phyloP scores from a whole-genome alignment of 768 basidiomycete genomes.

The Lentinula guzmanii region DNA sequence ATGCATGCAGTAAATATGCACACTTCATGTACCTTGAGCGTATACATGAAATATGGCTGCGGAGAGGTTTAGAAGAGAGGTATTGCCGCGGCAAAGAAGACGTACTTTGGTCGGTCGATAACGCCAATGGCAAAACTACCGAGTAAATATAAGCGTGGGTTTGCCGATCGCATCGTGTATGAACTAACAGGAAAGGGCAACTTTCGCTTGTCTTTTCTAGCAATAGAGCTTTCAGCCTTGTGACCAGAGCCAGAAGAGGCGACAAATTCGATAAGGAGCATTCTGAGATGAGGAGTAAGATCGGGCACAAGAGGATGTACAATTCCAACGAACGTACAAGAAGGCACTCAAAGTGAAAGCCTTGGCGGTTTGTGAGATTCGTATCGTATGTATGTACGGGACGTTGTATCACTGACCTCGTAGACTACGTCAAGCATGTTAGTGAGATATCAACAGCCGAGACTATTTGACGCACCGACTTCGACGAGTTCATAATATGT shows the following conservation, averaged over 20 bases:
- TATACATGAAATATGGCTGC: constrained; percentile 74
- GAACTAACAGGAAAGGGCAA: constrained; percentile 57
- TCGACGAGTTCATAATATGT: constrained; percentile 54
- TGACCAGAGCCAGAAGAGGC: constrained; percentile 61
- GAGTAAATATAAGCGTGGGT: not conserved
- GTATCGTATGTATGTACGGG: not conserved
- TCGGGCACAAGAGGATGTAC: not conserved
- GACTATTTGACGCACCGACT: constrained; percentile 29
- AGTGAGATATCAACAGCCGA: constrained; percentile 18
- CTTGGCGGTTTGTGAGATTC: constrained; percentile 26
- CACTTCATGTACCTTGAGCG: constrained; percentile 54
- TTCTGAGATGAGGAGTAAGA: constrained; percentile 26
- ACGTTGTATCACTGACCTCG: constrained; percentile 39
- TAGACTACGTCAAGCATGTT: constrained; percentile 39
- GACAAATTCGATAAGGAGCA: constrained; percentile 82
- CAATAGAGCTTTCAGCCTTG: constrained; percentile 60
- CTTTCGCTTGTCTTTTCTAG: constrained; percentile 70
- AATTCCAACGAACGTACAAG: constrained; percentile 42
- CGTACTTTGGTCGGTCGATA: constrained; percentile 74
- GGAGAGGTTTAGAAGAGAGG: constrained; percentile 30
- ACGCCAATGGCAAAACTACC: constrained; percentile 74
- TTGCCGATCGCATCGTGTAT: not conserved
- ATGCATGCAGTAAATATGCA: not conserved
- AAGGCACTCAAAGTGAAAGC: constrained; percentile 84
- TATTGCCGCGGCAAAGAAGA: not conserved